A percentile compares a stretch with the other conserved stretches of the same genome.
phyloP scores from a whole-genome alignment of 176 grass and related monocot genomes.

The Ensete ventricosum region DNA sequence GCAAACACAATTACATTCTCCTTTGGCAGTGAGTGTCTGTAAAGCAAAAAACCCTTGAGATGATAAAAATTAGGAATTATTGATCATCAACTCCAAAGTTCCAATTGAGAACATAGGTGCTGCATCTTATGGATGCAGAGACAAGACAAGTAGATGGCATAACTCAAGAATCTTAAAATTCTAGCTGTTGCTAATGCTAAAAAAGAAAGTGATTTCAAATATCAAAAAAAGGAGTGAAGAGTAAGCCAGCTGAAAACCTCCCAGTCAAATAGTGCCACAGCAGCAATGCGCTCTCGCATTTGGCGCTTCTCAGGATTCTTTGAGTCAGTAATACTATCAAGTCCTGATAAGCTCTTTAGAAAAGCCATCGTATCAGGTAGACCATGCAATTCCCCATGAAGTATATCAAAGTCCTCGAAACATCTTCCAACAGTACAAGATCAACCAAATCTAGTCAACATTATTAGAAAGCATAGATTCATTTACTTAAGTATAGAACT shows the following conservation, averaged over 20 bases:
- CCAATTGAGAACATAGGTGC: background rate
- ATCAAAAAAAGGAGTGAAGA: background rate
- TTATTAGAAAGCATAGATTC: slow-evolving; percentile 9
- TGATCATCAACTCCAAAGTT: background rate
- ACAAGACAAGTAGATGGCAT: background rate
- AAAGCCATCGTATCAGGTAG: slow-evolving; percentile 83
- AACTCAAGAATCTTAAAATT: background rate
- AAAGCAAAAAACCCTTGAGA: background rate
- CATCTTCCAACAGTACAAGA: slow-evolving; percentile 29
- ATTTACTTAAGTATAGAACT: slow-evolving; percentile 15
- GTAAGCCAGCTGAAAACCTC: slow-evolving; percentile 31
- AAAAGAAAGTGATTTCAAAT: background rate
- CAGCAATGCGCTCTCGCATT: slow-evolving; percentile 60
- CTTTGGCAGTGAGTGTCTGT: no score
- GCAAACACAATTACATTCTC: no score
- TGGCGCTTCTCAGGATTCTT: slow-evolving; percentile 47
- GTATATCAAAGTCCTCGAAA: slow-evolving; percentile 86
- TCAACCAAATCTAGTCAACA: background rate
- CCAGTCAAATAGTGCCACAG: slow-evolving; percentile 87
- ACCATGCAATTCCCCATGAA: slow-evolving; percentile 77
- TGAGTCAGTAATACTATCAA: slow-evolving; percentile 41
- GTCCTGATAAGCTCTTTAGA: slow-evolving; percentile 75
- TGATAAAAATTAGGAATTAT: background rate
- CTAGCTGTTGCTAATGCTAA: background rate
- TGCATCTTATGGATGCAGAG: background rate